Base-by-base conservation (phyloP, 163 green algal species). In the Scenedesmus sp. region DNA sequence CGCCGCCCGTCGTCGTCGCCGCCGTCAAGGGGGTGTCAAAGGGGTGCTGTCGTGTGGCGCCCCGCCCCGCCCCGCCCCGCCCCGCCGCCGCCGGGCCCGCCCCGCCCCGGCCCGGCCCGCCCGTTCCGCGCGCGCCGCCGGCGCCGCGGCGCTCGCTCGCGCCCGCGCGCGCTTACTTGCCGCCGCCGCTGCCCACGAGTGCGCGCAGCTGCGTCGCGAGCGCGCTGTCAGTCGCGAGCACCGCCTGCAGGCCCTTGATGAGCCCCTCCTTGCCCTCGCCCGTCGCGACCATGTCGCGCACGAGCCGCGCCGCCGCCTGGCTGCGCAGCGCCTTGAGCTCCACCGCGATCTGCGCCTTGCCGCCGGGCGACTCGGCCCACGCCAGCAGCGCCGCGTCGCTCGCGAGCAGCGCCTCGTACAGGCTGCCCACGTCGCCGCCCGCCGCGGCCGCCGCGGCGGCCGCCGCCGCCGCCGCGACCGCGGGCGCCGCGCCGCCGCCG, bases 251-350 rank as follows among this genome's bases (percentile, higher is more conserved):
- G 14, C 85, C 92, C 13, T 60, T 48, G 69, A 96, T 84, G 75
- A 96, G 81, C 6, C 92, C 92, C 54, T 92, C 89, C 28, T 89
- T 89, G 42, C 91, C 92, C 77, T 96, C 92, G 13, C 74, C 63
- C 1, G 85, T 94, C 31, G 48, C 75, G 47, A 90, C 71, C 53
- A 94, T 86, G 67, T 82, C 66, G 10, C 26, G 26, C 33, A 96
- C 90, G n/a, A 88, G 66, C 14, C 82, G 66, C 18, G 63, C 51
- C 3, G 93, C 90, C 3, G 86, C 85, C 7, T 51, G 36, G 5
- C 80, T 67, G 24, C 88, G 77, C 77, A 97, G 70, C 24, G 72
- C 70, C 64, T 90, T 85, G 50, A 92, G 83, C 80, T 90, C 86
- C 2, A 53, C 44, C 2, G 85, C 80, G 18, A 93, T 84, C 24